Percentiles rank a stretch among this genome's conserved stretches.
Conservation (phyloP, 1,284 basidiomycete species). For the Cutaneotrichosporon spelunceum region DNA sequence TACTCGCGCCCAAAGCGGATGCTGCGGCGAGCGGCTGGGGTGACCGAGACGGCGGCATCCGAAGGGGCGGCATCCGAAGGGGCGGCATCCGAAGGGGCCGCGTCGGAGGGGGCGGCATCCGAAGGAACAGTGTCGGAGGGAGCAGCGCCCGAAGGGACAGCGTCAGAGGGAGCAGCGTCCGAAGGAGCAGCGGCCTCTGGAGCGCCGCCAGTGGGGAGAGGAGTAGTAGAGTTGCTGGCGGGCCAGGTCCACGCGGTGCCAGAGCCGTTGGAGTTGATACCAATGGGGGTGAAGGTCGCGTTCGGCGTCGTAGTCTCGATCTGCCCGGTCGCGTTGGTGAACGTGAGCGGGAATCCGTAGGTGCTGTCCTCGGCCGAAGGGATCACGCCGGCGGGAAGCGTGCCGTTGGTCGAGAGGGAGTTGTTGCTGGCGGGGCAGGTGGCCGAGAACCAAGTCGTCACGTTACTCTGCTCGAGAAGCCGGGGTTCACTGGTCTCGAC, state of each 20-base stretch:
- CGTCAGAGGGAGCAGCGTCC: neutral
- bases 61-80: neutral
- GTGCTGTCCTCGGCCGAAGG: slow-evolving; percentile 41
- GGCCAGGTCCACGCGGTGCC: neutral
- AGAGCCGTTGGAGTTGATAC: slow-evolving; percentile 7
- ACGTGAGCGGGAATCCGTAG: slow-evolving; percentile 32
- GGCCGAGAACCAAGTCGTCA: slow-evolving; percentile 26
- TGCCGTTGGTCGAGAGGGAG: slow-evolving; percentile 28
- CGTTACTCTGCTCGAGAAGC: slow-evolving; percentile 32
- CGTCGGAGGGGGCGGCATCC: neutral
- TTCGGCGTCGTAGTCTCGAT: slow-evolving; percentile 23
- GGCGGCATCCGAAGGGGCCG: neutral
- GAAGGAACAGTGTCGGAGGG: neutral
- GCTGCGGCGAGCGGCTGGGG: neutral
- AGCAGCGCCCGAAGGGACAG: neutral
- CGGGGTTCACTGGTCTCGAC: slow-evolving; percentile 39
- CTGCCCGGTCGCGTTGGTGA: slow-evolving; percentile 27
- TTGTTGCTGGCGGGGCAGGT: slow-evolving; percentile 24
- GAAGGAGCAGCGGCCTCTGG: no score
- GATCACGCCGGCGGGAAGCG: slow-evolving; percentile 39
- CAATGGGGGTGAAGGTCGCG: slow-evolving; percentile 9
- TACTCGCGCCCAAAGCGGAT: neutral
- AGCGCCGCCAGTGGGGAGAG: neutral
- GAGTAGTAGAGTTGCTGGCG: neutral
- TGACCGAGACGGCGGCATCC: neutral